A percentile compares a stretch with the other conserved stretches of the same genome.
Conservation (phyloP, 2,329 filamentous ascomycete genomes). For the Harringtonia aguacate region DNA sequence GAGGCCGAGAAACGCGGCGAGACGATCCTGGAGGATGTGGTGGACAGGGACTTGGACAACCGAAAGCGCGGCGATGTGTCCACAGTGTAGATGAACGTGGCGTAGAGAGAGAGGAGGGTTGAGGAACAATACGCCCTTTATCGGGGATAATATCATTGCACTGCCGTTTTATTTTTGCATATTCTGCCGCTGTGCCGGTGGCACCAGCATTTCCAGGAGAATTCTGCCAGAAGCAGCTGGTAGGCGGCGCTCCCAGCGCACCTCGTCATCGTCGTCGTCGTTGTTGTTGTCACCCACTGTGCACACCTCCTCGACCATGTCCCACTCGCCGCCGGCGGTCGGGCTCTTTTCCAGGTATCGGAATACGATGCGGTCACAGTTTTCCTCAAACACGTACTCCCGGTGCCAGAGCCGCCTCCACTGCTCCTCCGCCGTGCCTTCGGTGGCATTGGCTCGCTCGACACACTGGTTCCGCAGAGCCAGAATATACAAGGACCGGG, state of each 20-base stretch:
- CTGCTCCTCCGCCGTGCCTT: constrained; percentile 22
- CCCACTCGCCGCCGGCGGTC: constrained; percentile 6
- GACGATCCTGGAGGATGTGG: no score
- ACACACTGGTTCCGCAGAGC: constrained; percentile 24
- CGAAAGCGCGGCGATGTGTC: no score
- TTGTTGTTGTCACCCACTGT: constrained; percentile 2
- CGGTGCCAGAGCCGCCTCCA: constrained; percentile 22
- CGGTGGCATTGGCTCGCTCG: constrained; percentile 19
- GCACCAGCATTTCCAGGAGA: not conserved
- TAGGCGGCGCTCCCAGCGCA: constrained; percentile 14
- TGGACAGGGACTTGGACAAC: no score
- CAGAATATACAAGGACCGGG: constrained; percentile 26
- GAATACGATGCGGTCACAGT: constrained; percentile 20
- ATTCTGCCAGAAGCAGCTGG: not conserved
- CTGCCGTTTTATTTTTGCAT: no score
- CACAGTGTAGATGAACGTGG: no score
- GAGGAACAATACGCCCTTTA: no score
- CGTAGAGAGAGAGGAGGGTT: no score
- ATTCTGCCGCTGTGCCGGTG: not conserved
- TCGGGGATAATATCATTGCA: no score
- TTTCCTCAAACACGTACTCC: constrained; percentile 24
- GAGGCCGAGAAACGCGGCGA: no score
- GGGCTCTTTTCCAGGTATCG: constrained; percentile 18
- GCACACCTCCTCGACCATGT: constrained; percentile 12
- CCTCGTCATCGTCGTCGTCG: not conserved